A percentile compares a stretch with the other conserved stretches of the same genome.
Conservation (phyloP, 345 rosid species). For the Psidium friedrichsthalianum region DNA sequence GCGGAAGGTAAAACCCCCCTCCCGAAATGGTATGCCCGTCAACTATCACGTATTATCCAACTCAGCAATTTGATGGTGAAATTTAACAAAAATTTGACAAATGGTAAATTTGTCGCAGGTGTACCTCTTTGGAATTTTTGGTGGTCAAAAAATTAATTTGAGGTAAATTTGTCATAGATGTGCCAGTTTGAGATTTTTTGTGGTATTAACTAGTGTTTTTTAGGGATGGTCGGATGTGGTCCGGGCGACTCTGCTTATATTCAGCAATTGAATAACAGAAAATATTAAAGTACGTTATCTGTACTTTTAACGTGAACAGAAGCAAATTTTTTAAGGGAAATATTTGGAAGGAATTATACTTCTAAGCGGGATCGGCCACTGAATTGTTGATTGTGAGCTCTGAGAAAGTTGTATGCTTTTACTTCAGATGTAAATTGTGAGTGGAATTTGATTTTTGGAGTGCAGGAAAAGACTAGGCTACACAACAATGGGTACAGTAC, state of each 20-base stretch:
- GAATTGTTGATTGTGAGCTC: neutral
- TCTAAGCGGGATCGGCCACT: neutral
- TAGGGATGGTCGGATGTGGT: neutral
- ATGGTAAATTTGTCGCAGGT: no score
- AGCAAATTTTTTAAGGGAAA: neutral
- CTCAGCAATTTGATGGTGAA: no score
- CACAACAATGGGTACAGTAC: neutral
- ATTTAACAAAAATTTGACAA: no score
- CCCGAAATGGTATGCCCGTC: no score
- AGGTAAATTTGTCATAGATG: no score
- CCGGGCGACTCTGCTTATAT: neutral
- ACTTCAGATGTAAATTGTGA: neutral
- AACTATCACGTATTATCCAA: no score
- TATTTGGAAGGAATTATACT: neutral
- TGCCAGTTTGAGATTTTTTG: no score
- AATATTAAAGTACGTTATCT: neutral
- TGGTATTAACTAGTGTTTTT: neutral
- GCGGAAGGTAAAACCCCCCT: no score
- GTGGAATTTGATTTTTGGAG: neutral
- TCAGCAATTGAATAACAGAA: neutral
- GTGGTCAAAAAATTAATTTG: no score
- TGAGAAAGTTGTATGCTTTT: neutral
- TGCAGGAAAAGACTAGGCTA: neutral
- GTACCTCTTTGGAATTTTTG: no score
- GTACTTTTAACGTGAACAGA: neutral